Base-by-base conservation (phyloP, 2,329 filamentous ascomycete species). In the Trichoderma sp. region DNA sequence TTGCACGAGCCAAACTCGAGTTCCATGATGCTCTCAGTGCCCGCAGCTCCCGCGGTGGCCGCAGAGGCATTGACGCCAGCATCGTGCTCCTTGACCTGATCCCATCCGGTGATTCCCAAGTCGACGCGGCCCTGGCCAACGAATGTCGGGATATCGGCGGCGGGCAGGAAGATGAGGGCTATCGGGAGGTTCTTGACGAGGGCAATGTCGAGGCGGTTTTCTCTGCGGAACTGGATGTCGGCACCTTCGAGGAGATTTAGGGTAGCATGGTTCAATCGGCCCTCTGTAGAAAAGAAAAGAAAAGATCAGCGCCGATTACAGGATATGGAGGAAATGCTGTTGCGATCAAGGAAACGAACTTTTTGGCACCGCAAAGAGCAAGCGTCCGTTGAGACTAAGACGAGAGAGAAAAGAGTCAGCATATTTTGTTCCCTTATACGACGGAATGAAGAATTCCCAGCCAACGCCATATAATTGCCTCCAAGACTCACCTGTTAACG, bases 351-450 rank as follows among this genome's bases (percentile, higher is more conserved):
- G 39, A 4, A 24, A 63, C 57, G 47, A 30, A 65, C 94, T 99
- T 86, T 99, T 99, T 73, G 96, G 96, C n/a, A 99, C 93, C 74
- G 96, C 96, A 81, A 99, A 98, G 74, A 98, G 89, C 71, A 98
- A 88, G 76, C 96, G 92, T 80, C 95, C 95, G 86, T 96, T 94
- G 80, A 98, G 88, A 85, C 94, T 97, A 51, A 24, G 65, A 26
- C 30, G 5, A 21, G 8, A 32, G n/a, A 39, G 28, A 12, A 28
- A 6, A 28, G 14, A 43, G 15, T 21, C 3, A 36, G 57, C 57
- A 34, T 32, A 28, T 30, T 18, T 28, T 9, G 0, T 28, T 30
- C 18, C 24, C 18, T 28, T 7, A 7, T 14, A 26, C 12, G n/a
- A 18, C 39, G 39, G n/a, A 2, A 43, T 1, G 2, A 39, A 39